These are phyloP conservation scores for Termitomyces sp. DNA, from an alignment of 768 basidiomycete species.

Conservation along the genomic window DNA sequence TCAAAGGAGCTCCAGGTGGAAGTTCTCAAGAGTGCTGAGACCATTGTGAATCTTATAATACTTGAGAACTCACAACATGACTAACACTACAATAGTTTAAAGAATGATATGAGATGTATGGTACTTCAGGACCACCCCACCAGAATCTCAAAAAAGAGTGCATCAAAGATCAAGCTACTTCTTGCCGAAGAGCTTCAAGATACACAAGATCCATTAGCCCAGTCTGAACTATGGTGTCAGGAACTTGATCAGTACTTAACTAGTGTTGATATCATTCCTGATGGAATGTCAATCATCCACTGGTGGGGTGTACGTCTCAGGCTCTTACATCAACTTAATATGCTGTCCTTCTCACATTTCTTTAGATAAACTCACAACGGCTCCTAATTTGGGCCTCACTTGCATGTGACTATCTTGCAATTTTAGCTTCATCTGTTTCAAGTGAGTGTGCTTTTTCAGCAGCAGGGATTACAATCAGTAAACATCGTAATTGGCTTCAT, in stretches of 20 bases:
- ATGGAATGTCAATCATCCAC: background rate
- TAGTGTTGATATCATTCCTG: background rate
- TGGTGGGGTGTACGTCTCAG: constrained; percentile 1
- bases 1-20: background rate
- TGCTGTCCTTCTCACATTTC: too few relatives aligned
- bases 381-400: too few relatives aligned
- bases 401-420: too few relatives aligned
- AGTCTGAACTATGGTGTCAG: background rate
- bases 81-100: too few relatives aligned
- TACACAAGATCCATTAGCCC: background rate
- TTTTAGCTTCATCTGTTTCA: too few relatives aligned
- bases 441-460: too few relatives aligned
- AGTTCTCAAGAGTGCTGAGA: background rate
- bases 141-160: background rate
- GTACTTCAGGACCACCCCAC: background rate
- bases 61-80: too few relatives aligned
- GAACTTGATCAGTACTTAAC: background rate
- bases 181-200: background rate
- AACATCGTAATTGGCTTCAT: too few relatives aligned
- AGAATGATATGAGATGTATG: background rate
- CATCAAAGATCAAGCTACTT: background rate
- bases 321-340: too few relatives aligned
- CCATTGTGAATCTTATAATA: background rate
- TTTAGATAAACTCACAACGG: too few relatives aligned
- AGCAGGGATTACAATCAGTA: too few relatives aligned